Base-by-base conservation (phyloP, 768 basidiomycete genomes). In the Pisolithus microcarpus region DNA sequence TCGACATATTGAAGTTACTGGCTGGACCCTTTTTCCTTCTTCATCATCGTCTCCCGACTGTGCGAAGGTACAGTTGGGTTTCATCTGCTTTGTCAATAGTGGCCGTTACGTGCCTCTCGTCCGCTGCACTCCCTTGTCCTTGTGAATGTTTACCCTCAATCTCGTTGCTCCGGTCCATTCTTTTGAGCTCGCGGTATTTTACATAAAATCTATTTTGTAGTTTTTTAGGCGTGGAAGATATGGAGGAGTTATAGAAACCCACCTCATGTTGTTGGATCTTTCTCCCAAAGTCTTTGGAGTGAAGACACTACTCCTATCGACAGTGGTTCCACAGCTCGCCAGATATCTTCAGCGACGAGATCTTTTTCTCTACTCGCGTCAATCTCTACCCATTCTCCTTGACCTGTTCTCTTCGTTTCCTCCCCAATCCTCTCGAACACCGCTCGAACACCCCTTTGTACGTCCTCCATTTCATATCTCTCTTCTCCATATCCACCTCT, bases 401-500 rank as follows among this genome's bases (percentile, higher is more conserved):
- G 49, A 38, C 59, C 64, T 19, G 56, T 62, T 16, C 58, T 57
- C 21, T 57, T 62, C 38, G 81, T 74, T 60, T 86, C 84, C 30
- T 64, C 63, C 0, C 75, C 78, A 48, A 90, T 78, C 48, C 69
- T 67, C 54, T 69, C 63, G 60, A 91, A 91, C 1, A 80, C 66
- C 23, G 70, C 66, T 30, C 84, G 67, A 24, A 91, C 91, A 38
- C 74, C 71, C 39, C 62, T 66, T 64, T 93, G 91, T 70, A 91
- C 73, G 51, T 85, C 85, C 53, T 79, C 77, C 58, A 77, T 84
- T 72, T 96, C 92, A 56, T 94, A 95, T 38, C 91, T 75, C 68
- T 95, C 93, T 48, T 79, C 78, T 4, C 93, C 93, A 58, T 87
- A 96, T 0, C 87, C 89, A 1, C 84, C 87, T 13, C 95, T 79